These are phyloP conservation scores for Aspergillus novofumigatus DNA, from an alignment of 2,329 filamentous ascomycete genomes.

Conservation along the genomic window DNA sequence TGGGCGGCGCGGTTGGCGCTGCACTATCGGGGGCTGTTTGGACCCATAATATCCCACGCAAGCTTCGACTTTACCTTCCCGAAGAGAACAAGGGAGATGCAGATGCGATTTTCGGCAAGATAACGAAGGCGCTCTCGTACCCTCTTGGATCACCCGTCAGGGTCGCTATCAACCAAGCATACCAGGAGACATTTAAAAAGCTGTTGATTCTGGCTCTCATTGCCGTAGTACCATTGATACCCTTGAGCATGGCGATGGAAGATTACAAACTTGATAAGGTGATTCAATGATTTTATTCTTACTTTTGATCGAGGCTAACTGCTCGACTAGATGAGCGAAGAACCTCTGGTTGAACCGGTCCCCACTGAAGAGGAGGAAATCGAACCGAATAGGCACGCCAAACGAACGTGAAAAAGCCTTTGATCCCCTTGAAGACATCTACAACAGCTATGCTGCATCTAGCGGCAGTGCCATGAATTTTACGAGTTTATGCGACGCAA, in stretches of 20 bases:
- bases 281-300: slow-evolving; percentile 1
- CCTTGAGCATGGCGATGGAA: slow-evolving; percentile 53
- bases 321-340: slow-evolving; percentile 25
- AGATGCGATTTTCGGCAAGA: slow-evolving; percentile 47
- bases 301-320: slow-evolving; percentile 2
- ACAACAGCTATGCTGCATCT: not conserved
- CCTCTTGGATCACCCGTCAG: slow-evolving; percentile 54
- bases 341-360: slow-evolving; percentile 12
- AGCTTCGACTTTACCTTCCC: slow-evolving; percentile 50
- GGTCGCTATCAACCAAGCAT: slow-evolving; percentile 59
- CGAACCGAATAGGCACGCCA: slow-evolving; percentile 18
- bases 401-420: slow-evolving; percentile 21
- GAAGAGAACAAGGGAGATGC: slow-evolving; percentile 39
- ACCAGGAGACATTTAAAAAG: slow-evolving; percentile 62
- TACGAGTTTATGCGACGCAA: not conserved
- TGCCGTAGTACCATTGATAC: slow-evolving; percentile 54
- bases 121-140: slow-evolving; percentile 56
- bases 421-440: not conserved
- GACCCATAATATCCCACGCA: slow-evolving; percentile 55
- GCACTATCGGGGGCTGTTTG: slow-evolving; percentile 63
- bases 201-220: slow-evolving; percentile 54
- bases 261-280: slow-evolving; percentile 56
- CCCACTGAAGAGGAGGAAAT: slow-evolving; percentile 12
- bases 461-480: not conserved
- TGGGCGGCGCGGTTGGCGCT: slow-evolving; percentile 58